Percentiles rank a stretch among this genome's conserved stretches.
phyloP scores from a whole-genome alignment of 2,329 filamentous ascomycete species.

The Amauroascus verrucosus region DNA sequence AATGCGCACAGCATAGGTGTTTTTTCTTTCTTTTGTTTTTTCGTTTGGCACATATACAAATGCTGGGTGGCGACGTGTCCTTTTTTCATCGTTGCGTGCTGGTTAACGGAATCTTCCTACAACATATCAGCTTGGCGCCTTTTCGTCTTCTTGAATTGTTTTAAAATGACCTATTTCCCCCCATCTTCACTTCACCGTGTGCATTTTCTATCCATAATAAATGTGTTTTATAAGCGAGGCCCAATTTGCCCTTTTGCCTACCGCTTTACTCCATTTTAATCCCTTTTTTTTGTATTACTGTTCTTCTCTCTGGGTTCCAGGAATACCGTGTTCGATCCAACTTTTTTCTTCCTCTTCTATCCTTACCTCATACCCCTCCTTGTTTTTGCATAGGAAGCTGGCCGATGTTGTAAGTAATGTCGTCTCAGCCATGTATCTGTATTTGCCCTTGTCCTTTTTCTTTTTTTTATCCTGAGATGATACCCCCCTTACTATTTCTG shows the following conservation, averaged over 20 bases:
- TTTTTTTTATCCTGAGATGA: neutral
- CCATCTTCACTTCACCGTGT: neutral
- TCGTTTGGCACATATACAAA: constrained; percentile 2
- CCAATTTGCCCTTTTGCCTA: neutral
- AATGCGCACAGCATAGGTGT: neutral
- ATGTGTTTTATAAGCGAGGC: neutral
- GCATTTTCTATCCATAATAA: neutral
- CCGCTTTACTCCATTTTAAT: neutral
- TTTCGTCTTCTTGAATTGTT: neutral
- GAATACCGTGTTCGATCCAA: too few species aligned
- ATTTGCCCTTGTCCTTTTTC: neutral
- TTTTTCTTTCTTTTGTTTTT: too few species aligned
- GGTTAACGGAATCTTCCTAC: neutral
- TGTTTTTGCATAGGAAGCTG: neutral
- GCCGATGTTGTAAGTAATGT: neutral
- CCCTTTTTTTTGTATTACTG: neutral
- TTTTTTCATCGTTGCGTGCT: neutral
- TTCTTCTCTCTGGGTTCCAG: neutral
- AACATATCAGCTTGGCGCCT: neutral
- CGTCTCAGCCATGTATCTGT: neutral
- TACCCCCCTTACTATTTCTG: neutral
- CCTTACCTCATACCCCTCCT: too few species aligned
- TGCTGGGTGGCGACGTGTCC: neutral
- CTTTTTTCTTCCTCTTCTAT: too few species aligned
- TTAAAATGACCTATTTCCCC: constrained; percentile 3